Conservation (phyloP, 1,284 basidiomycete genomes). For the Fomitopsis betulina region DNA sequence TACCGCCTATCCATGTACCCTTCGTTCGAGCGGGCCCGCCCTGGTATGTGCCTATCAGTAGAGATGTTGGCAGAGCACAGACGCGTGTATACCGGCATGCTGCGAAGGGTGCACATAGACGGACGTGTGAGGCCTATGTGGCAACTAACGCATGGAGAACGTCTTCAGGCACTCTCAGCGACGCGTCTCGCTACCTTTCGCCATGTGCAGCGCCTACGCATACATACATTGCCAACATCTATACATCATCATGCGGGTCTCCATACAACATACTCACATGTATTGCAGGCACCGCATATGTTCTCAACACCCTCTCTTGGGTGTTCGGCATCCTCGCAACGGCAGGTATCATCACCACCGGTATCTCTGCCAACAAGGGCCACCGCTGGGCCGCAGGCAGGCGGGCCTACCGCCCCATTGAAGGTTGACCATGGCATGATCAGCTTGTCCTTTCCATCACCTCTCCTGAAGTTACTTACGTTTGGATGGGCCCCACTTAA, state of each 20-base stretch:
- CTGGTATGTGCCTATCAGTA: constrained; percentile 39
- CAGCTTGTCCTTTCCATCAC: not conserved
- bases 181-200: too few species aligned
- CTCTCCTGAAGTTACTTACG: not conserved
- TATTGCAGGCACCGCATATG: constrained; percentile 49
- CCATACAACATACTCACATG: constrained; percentile 1
- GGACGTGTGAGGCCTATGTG: too few species aligned
- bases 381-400: constrained; percentile 74
- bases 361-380: constrained; percentile 62
- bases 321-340: constrained; percentile 46
- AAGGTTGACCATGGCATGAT: constrained; percentile 13
- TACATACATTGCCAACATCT: too few species aligned
- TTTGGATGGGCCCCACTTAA: not conserved
- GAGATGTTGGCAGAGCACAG: too few species aligned
- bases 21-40: constrained; percentile 52
- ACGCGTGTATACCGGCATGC: too few species aligned
- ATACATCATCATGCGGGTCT: not conserved
- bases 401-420: constrained; percentile 56
- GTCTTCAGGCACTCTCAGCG: too few species aligned
- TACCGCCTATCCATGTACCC: constrained; percentile 44
- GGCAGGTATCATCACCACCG: constrained; percentile 54
- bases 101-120: too few species aligned
- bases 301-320: constrained; percentile 60
- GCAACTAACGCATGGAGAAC: too few species aligned
- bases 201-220: too few species aligned